Evolutionary conservation across 2,329 filamentous ascomycete species (phyloP).

Genomic region (Colletotrichum liaoningense): DNA sequence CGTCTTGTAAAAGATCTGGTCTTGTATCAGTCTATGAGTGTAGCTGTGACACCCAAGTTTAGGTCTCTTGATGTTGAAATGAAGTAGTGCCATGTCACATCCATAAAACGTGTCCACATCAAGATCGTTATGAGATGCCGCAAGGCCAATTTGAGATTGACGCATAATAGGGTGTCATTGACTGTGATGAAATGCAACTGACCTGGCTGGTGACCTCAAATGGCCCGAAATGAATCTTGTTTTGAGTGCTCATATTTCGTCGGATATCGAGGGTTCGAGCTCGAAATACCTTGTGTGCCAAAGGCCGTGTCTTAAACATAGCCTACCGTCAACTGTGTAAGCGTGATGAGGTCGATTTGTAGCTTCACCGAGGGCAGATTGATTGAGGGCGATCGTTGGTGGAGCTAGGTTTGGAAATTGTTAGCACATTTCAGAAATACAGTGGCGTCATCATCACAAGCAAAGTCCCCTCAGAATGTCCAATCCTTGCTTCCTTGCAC

Average conservation of each 20-base stretch:
- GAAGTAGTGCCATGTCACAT: neutral
- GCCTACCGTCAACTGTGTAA: neutral
- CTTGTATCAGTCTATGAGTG: slow-evolving; percentile 1
- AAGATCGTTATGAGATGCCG: neutral
- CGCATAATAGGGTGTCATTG: too few species aligned
- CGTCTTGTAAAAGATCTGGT: slow-evolving; percentile 87
- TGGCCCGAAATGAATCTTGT: slow-evolving; percentile 75
- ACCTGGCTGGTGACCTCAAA: slow-evolving; percentile 83
- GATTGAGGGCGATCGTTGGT: neutral
- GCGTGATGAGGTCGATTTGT: neutral
- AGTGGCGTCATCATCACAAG: slow-evolving; percentile 33
- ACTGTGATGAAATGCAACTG: slow-evolving; percentile 39
- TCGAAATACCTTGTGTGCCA: neutral
- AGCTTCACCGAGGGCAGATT: neutral
- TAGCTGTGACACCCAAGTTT: too few species aligned
- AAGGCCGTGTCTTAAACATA: slow-evolving; percentile 11
- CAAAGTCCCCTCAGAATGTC: neutral
- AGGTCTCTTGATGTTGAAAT: neutral
- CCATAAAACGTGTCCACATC: too few species aligned
- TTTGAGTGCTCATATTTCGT: slow-evolving; percentile 41
- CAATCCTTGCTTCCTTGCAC: neutral
- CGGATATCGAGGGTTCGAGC: neutral
- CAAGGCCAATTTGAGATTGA: neutral
- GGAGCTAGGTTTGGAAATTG: slow-evolving; percentile 27
- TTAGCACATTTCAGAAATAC: slow-evolving; percentile 9